Percentiles rank a stretch among this genome's conserved stretches.
Evolutionary conservation across 352 stramenopile species (phyloP).

Genomic region (Hyaloperonospora arabidopsidis): DNA sequence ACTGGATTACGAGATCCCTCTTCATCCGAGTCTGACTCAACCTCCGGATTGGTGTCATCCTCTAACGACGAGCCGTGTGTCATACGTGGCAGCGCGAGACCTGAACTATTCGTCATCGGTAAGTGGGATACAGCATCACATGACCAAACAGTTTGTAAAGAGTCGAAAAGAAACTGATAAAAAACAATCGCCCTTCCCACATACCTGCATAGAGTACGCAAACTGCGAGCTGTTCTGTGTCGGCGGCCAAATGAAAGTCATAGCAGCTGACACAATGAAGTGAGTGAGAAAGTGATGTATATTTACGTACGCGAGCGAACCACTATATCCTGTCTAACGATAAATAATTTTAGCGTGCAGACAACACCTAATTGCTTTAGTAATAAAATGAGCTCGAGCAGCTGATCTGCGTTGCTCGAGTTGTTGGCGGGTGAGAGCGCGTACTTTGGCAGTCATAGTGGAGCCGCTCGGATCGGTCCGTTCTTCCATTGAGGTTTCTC

Average conservation of each 20-base stretch:
- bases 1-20: constrained; percentile 39
- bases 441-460: too few relatives aligned
- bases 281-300: too few relatives aligned
- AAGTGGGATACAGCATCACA: constrained; percentile 31
- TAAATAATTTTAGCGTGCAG: neutral
- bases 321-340: too few relatives aligned
- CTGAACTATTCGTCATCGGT: constrained; percentile 57
- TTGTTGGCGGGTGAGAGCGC: neutral
- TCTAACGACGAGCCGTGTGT: constrained; percentile 43
- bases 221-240: constrained; percentile 81
- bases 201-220: constrained; percentile 78
- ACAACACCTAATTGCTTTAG: neutral
- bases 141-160: constrained; percentile 6
- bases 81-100: constrained; percentile 50
- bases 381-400: neutral
- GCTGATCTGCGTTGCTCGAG: neutral
- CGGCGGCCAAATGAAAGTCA: constrained; percentile 87
- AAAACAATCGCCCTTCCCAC: constrained; percentile 6
- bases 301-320: too few relatives aligned
- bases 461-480: neutral
- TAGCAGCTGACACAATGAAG: constrained; percentile 82
- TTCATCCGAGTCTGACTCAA: constrained; percentile 56
- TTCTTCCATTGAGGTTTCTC: neutral
- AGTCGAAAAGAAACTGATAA: constrained; percentile 10
- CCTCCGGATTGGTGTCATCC: constrained; percentile 50